Conservation (phyloP, 805 yeast genomes). For the Cephaloascus fragrans region DNA sequence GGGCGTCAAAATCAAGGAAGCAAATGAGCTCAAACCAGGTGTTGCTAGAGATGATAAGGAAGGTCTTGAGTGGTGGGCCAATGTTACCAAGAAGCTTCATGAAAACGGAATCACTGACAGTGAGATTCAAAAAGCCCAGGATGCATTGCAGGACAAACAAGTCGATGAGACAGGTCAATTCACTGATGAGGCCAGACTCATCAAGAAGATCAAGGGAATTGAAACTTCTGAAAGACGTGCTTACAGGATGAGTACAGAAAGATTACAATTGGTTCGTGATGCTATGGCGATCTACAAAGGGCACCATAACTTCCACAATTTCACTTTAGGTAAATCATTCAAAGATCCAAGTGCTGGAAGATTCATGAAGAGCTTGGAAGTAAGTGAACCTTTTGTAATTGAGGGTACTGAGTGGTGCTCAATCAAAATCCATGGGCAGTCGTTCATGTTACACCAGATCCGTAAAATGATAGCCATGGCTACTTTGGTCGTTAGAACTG, state of each 20-base stretch:
- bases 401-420: slow-evolving; percentile 95
- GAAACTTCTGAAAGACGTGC: slow-evolving; percentile 62
- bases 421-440: slow-evolving; percentile 94
- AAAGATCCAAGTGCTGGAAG: slow-evolving; percentile 82
- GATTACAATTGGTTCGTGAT: slow-evolving; percentile 52
- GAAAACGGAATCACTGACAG: slow-evolving; percentile 28
- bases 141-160: slow-evolving; percentile 24
- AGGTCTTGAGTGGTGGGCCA: slow-evolving; percentile 66
- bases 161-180: slow-evolving; percentile 27
- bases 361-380: slow-evolving; percentile 69
- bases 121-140: slow-evolving; percentile 20
- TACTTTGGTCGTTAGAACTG: slow-evolving; percentile 72
- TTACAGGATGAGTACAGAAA: slow-evolving; percentile 54
- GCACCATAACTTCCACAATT: slow-evolving; percentile 87
- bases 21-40: slow-evolving; percentile 47
- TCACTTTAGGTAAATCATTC: slow-evolving; percentile 71
- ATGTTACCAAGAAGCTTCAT: slow-evolving; percentile 25
- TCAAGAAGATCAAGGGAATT: slow-evolving; percentile 44
- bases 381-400: slow-evolving; percentile 83
- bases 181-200: slow-evolving; percentile 22
- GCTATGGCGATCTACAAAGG: slow-evolving; percentile 74
- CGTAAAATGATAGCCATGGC: slow-evolving; percentile 98
- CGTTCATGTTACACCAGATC: slow-evolving; percentile 96
- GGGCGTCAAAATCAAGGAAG: slow-evolving; percentile 46
- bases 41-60: slow-evolving; percentile 55